phyloP scores from a whole-genome alignment of 306 rosid species.

The Malus fusca region DNA sequence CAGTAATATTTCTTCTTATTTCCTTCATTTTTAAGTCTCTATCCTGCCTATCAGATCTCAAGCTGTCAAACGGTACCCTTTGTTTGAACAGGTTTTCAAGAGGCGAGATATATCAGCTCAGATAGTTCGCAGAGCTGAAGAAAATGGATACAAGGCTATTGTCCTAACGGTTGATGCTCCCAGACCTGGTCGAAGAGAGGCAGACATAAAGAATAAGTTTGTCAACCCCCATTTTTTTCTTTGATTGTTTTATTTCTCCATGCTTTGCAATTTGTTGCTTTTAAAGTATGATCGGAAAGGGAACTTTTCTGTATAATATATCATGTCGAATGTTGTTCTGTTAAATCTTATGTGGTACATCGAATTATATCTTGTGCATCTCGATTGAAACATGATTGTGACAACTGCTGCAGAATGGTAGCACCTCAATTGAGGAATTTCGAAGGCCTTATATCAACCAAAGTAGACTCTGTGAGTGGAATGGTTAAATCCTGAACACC shows the following conservation, averaged over 20 bases:
- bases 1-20: neutral
- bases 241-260: neutral
- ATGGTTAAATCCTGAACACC: neutral
- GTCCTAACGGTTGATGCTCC: constrained; percentile 57
- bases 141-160: constrained; percentile 50
- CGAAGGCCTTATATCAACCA: constrained; percentile 43
- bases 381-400: neutral
- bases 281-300: neutral
- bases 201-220: constrained; percentile 59
- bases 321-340: neutral
- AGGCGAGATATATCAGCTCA: constrained; percentile 41
- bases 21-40: neutral
- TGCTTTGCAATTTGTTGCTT: neutral
- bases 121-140: constrained; percentile 51
- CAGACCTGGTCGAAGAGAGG: constrained; percentile 60
- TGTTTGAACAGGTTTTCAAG: constrained; percentile 38
- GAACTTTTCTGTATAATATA: neutral
- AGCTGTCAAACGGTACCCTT: neutral
- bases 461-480: constrained; percentile 35
- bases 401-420: constrained; percentile 38
- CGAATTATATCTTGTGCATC: neutral
- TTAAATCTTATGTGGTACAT: neutral
- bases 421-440: constrained; percentile 44
- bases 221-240: neutral
- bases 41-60: neutral